A percentile compares a stretch with the other conserved stretches of the same genome.
Evolutionary conservation across 1,284 basidiomycete genomes (phyloP).

Genomic region (Naganishia sp.): DNA sequence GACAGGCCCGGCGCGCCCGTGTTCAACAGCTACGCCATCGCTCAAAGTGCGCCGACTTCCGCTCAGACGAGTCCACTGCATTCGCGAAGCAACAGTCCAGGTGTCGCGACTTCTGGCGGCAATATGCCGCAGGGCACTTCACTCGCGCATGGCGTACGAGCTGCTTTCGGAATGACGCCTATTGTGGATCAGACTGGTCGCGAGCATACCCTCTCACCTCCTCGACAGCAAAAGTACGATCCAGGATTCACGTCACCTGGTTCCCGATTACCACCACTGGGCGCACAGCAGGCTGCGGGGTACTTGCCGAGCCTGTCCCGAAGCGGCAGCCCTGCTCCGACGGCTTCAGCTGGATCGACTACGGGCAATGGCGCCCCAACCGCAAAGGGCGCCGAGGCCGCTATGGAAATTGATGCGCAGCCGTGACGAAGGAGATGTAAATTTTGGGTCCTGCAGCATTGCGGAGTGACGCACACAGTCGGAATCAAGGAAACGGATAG

Average conservation of each 20-base stretch:
- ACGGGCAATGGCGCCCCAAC: conserved; percentile 6
- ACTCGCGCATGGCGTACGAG: conserved; percentile 73
- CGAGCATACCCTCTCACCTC: conserved; percentile 35
- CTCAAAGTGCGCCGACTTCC: conserved; percentile 44
- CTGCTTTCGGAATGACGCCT: conserved; percentile 86
- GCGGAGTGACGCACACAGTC: background rate
- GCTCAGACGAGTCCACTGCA: conserved; percentile 47
- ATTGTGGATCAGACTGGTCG: conserved; percentile 57
- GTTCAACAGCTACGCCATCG: conserved; percentile 40
- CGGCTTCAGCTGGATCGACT: background rate
- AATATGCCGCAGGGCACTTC: conserved; percentile 13
- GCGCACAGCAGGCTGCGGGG: conserved; percentile 29
- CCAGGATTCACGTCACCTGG: conserved; percentile 39
- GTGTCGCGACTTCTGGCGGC: conserved; percentile 18
- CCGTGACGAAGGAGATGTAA: conserved; percentile 7
- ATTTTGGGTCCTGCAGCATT: background rate
- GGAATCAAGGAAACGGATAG: background rate
- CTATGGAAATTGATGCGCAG: conserved; percentile 32
- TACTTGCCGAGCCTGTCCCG: conserved; percentile 43
- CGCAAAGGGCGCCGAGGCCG: conserved; percentile 29
- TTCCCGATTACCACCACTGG: conserved; percentile 43
- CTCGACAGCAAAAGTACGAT: conserved; percentile 37
- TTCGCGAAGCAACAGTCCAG: conserved; percentile 28
- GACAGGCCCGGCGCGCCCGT: conserved; percentile 51
- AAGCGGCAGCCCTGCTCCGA: conserved; percentile 39